phyloP scores from a whole-genome alignment of 2,329 filamentous ascomycete genomes.

The Pestalotiopsis sp. region DNA sequence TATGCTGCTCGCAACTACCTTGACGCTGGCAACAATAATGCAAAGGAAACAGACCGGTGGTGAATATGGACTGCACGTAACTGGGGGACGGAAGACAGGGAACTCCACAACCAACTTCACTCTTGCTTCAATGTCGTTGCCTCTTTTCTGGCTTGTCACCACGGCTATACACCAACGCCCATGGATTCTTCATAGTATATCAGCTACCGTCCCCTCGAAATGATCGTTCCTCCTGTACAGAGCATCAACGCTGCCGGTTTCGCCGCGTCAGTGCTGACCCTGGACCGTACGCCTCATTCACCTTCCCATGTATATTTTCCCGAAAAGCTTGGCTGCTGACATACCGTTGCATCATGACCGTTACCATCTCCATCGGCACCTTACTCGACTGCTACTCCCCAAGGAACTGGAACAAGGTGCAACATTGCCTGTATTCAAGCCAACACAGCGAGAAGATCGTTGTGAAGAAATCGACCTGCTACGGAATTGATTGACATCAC shows the following conservation, averaged over 20 bases:
- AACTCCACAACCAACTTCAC: background rate
- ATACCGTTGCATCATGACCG: slow-evolving; percentile 19
- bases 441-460: too few relatives aligned
- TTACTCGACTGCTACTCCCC: slow-evolving; percentile 37
- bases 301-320: background rate
- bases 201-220: slow-evolving; percentile 11
- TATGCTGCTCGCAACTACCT: background rate
- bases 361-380: slow-evolving; percentile 33
- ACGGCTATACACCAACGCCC: background rate
- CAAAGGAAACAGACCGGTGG: background rate
- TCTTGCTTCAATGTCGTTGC: too few relatives aligned
- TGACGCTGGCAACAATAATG: background rate
- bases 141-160: background rate
- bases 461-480: slow-evolving; percentile 40
- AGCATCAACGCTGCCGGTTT: slow-evolving; percentile 30
- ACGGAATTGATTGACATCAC: slow-evolving; percentile 43
- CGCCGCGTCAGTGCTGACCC: slow-evolving; percentile 24
- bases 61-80: background rate
- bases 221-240: slow-evolving; percentile 32
- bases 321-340: background rate
- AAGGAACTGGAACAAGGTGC: too few relatives aligned
- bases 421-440: too few relatives aligned
- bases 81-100: background rate
- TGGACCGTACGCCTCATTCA: slow-evolving; percentile 22
- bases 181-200: background rate